A percentile compares a stretch with the other conserved stretches of the same genome.
phyloP scores from a whole-genome alignment of 495 filamentous ascomycete species.

The Lepidopterella palustris region DNA sequence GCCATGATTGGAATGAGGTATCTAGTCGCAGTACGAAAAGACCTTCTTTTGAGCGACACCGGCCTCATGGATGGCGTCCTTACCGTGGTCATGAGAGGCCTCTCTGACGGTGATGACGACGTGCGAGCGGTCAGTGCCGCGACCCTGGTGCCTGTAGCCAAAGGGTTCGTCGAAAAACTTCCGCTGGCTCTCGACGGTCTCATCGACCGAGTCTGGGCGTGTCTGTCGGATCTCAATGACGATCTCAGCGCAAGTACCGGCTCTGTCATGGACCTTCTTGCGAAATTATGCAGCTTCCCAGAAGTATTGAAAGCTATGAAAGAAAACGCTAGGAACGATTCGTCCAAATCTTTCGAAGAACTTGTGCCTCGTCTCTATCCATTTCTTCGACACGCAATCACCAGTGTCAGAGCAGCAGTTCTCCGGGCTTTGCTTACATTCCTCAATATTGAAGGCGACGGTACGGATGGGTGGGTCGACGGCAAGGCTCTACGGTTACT shows the following conservation, averaged over 20 bases:
- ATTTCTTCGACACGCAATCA: slow-evolving; percentile 94
- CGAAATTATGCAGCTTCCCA: slow-evolving; percentile 90
- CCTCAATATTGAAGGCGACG: slow-evolving; percentile 72
- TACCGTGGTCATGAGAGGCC: slow-evolving; percentile 85
- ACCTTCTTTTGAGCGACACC: slow-evolving; percentile 73
- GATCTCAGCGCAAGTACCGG: slow-evolving; percentile 96
- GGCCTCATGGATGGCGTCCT: slow-evolving; percentile 90
- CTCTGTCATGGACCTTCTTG: slow-evolving; percentile 94
- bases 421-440: slow-evolving; percentile 90
- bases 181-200: slow-evolving; percentile 66
- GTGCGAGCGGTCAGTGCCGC: slow-evolving; percentile 95
- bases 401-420: slow-evolving; percentile 86
- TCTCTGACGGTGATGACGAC: slow-evolving; percentile 87
- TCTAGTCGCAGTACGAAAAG: slow-evolving; percentile 87
- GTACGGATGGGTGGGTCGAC: slow-evolving; percentile 84
- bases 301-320: slow-evolving; percentile 94
- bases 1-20: slow-evolving; percentile 96
- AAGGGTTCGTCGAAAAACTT: slow-evolving; percentile 82
- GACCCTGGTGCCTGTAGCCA: slow-evolving; percentile 89
- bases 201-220: slow-evolving; percentile 95
- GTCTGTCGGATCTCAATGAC: slow-evolving; percentile 88
- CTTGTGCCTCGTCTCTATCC: slow-evolving; percentile 92
- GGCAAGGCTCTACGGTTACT: slow-evolving; percentile 81
- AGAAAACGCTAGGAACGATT: slow-evolving; percentile 71
- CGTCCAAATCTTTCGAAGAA: slow-evolving; percentile 79